A percentile compares a stretch with the other conserved stretches of the same genome.
Conservation (phyloP, 306 rosid genomes). For the Dalbergia cochinchinensis region DNA sequence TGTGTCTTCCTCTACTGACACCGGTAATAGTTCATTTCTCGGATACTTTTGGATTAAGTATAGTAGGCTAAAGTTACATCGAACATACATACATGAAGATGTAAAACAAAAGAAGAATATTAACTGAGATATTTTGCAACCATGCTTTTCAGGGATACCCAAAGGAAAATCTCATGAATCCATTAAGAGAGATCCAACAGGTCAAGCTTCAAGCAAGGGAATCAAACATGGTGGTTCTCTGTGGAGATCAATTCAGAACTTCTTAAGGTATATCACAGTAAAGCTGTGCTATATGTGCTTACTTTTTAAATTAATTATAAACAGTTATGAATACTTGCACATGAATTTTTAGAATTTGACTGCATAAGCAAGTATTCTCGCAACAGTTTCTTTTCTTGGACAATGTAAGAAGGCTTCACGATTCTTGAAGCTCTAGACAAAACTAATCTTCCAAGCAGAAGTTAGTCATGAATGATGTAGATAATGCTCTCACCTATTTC, state of each 20-base stretch:
- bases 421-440: slow-evolving; percentile 9
- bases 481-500: slow-evolving; percentile 34
- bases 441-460: slow-evolving; percentile 31
- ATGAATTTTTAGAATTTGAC: slow-evolving; percentile 33
- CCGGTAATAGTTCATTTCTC: slow-evolving; percentile 51
- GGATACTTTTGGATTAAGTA: slow-evolving; percentile 3
- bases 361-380: background rate
- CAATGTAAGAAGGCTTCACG: slow-evolving; percentile 19
- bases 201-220: slow-evolving; percentile 48
- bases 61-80: slow-evolving; percentile 6
- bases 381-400: slow-evolving; percentile 32
- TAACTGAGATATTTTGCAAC: slow-evolving; percentile 2
- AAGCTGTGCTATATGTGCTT: slow-evolving; percentile 21
- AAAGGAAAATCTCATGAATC: slow-evolving; percentile 49
- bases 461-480: background rate
- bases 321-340: slow-evolving; percentile 12
- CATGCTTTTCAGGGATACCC: slow-evolving; percentile 53
- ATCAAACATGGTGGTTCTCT: slow-evolving; percentile 47
- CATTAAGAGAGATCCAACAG: slow-evolving; percentile 43
- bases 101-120: background rate
- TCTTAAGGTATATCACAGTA: slow-evolving; percentile 67
- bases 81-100: slow-evolving; percentile 18
- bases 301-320: slow-evolving; percentile 18
- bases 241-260: slow-evolving; percentile 69
- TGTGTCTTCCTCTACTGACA: slow-evolving; percentile 48